Evolutionary conservation across 805 yeast species (phyloP).

Genomic region (Candida ipomoeae): DNA sequence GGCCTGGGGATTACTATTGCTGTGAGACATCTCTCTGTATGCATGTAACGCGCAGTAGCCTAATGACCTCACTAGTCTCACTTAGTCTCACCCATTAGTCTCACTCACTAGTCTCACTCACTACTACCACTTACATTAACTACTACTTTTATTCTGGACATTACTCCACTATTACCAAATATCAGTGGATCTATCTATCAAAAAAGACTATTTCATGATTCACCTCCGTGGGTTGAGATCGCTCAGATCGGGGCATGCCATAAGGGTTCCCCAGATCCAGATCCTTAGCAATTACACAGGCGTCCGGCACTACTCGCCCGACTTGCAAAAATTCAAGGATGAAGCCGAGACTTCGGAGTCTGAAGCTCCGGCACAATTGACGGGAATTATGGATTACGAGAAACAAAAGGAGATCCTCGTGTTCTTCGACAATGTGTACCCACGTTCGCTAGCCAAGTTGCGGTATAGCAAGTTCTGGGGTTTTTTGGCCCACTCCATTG

Average conservation of each 20-base stretch:
- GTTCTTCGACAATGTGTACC: constrained; percentile 36
- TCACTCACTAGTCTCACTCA: no score
- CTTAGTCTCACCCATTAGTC: no score
- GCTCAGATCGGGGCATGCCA: not conserved
- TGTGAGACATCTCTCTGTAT: constrained; percentile 24
- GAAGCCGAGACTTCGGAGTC: constrained; percentile 27
- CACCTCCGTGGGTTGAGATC: not conserved
- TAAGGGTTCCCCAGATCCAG: not conserved
- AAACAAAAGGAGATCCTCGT: constrained; percentile 29
- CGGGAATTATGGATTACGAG: constrained; percentile 39
- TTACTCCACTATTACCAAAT: no score
- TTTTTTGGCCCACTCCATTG: constrained; percentile 16
- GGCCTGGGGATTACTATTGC: constrained; percentile 24
- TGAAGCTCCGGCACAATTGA: constrained; percentile 32
- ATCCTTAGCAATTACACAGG: not conserved
- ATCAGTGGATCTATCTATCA: no score
- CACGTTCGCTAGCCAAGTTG: constrained; percentile 25
- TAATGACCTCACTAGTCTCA: not conserved
- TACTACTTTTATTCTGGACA: no score
- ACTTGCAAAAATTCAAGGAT: constrained; percentile 29
- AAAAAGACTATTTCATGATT: not conserved
- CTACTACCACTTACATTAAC: no score
- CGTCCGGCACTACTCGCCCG: constrained; percentile 12
- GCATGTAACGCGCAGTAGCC: constrained; percentile 3
- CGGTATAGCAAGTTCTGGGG: constrained; percentile 21